Evolutionary conservation across 108 stramenopile species (phyloP).

Genomic region (Stephanodiscus minutulus): DNA sequence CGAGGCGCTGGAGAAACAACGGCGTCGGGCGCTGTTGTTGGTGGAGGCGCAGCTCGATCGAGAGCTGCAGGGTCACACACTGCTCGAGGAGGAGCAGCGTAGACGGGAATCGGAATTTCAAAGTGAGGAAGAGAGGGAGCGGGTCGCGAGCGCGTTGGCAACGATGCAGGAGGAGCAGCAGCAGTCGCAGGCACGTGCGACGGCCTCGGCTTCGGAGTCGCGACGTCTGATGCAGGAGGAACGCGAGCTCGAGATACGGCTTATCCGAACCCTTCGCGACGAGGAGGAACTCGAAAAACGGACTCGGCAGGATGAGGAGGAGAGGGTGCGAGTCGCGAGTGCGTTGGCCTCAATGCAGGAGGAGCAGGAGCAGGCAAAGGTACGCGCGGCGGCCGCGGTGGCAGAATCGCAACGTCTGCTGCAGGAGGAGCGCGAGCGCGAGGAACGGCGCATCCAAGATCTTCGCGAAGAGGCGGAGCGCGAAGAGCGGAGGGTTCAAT

Average conservation of each 20-base stretch:
- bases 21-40: constrained; percentile 15
- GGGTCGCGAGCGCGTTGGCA: not conserved
- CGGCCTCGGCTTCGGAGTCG: constrained; percentile 6
- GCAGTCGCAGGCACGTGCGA: not conserved
- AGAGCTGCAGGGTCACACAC: constrained; percentile 35
- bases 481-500: not conserved
- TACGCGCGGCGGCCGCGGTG: constrained; percentile 3
- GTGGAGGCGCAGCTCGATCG: constrained; percentile 34
- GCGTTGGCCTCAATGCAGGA: not conserved
- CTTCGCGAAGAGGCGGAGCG: constrained; percentile 7
- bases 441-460: constrained; percentile 9
- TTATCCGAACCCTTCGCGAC: not conserved
- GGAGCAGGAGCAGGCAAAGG: not conserved
- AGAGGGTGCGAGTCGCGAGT: not conserved
- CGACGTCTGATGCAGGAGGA: constrained; percentile 17
- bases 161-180: not conserved
- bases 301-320: not conserved
- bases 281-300: constrained; percentile 8
- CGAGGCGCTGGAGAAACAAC: constrained; percentile 10
- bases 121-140: not conserved
- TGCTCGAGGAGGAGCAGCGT: constrained; percentile 34
- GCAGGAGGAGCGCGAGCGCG: constrained; percentile 18
- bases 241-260: constrained; percentile 10
- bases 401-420: constrained; percentile 12
- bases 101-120: constrained; percentile 47